Percentiles rank a stretch among this genome's conserved stretches.
Conservation (phyloP, 164 flowering plant species). For the Platanus orientalis region DNA sequence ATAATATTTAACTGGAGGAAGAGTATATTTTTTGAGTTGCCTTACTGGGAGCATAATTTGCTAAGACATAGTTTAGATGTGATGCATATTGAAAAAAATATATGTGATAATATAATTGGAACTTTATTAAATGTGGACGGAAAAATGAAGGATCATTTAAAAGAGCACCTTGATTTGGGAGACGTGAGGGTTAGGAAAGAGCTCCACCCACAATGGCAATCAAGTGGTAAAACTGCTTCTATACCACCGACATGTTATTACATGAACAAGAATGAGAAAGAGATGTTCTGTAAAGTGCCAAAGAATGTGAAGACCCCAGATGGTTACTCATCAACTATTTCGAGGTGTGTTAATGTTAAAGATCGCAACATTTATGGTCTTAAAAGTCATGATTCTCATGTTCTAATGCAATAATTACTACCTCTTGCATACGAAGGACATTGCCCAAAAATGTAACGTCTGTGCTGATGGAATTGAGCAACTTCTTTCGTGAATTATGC, state of each 20-base stretch:
- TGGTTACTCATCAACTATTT: conserved; percentile 16
- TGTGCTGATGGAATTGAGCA: conserved; percentile 5
- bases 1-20: no score
- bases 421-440: conserved; percentile 3
- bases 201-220: background rate
- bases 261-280: conserved; percentile 6
- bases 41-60: no score
- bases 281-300: conserved; percentile 2
- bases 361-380: conserved; percentile 8
- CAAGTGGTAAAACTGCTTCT: background rate
- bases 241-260: conserved; percentile 6
- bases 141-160: conserved; percentile 15
- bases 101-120: no score
- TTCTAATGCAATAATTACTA: conserved; percentile 20
- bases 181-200: conserved; percentile 7
- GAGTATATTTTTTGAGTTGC: no score
- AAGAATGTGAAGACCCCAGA: conserved; percentile 14
- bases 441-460: conserved; percentile 8
- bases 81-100: no score
- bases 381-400: conserved; percentile 24
- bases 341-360: conserved; percentile 3
- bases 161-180: conserved; percentile 8
- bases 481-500: no score
- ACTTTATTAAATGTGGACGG: no score
- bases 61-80: no score